Base-by-base conservation (phyloP, 78 protist species). In the Corallochytrium limacisporum region DNA sequence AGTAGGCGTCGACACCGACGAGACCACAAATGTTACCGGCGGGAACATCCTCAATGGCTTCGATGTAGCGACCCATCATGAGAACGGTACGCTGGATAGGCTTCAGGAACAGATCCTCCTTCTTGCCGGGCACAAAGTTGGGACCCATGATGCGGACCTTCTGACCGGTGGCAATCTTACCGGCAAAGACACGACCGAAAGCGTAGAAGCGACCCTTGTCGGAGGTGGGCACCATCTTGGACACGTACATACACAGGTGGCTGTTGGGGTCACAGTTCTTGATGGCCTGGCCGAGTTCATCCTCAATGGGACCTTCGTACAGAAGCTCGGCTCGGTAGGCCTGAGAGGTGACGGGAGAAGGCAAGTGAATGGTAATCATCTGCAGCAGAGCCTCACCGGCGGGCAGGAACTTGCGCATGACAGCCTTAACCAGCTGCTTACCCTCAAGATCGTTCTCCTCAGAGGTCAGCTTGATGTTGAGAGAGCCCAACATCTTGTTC, bases 151-250 rank as follows among this genome's bases (percentile, higher is more conserved):
- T 94, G 59, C 97, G 73, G 72, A 90, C 92, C 86, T 92, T 88
- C 62, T 51, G 75, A 39, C 99, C 99, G 31, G 98, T 85, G 66
- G 75, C 47, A 67, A 91, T 74, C 36, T 75, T 76, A 28, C 99
- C 99, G 4, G 98, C 78, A 91, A 93, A 97, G 55, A 97, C 99
- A 81, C 99, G 97, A 60, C 99, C 99, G 85, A 97, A 93, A 43
- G 99, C 98, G 81, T 73, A 85, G 98, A 98, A 95, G 62, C 98
- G 90, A 38, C 97, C 93, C 3, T 54, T 42, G 22, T 55, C 66
- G 26, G 65, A 22, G 37, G 97, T 78, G 54, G 99, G 99, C 33
- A 98, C 94, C 98, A 98, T 94, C 94, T 98, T 95, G 68, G 96
- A 84, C 60, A 95, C 86, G 93, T 95, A 98, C 89, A 95, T 65